A percentile compares a stretch with the other conserved stretches of the same genome.
phyloP scores from a whole-genome alignment of 1,284 basidiomycete species.

The Trametes polyzona region DNA sequence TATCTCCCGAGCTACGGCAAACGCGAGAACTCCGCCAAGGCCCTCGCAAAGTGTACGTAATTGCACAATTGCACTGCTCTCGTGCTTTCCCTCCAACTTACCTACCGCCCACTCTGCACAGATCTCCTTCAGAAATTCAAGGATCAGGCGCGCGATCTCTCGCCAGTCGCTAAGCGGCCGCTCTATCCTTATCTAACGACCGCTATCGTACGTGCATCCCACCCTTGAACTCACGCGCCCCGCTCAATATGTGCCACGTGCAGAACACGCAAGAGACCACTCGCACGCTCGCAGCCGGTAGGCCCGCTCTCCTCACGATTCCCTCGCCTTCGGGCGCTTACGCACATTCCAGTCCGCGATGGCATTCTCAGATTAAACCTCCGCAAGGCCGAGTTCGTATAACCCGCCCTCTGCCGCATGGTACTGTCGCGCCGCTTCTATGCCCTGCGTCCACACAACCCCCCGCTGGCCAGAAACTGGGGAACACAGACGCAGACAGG shows the following conservation, averaged over 20 bases:
- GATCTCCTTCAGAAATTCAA: constrained; percentile 69
- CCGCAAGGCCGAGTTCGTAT: constrained; percentile 37
- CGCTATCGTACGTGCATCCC: constrained; percentile 52
- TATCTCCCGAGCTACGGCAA: constrained; percentile 60
- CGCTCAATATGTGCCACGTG: no score
- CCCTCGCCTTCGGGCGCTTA: neutral
- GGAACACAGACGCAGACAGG: no score
- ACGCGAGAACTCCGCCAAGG: constrained; percentile 57
- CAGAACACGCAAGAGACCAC: constrained; percentile 51
- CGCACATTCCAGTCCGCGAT: constrained; percentile 48
- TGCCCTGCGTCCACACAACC: no score
- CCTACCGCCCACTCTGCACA: no score
- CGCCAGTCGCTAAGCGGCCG: constrained; percentile 46
- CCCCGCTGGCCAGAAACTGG: no score
- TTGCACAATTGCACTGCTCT: neutral
- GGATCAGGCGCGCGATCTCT: constrained; percentile 53
- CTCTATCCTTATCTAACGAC: constrained; percentile 65
- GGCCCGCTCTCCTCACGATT: constrained; percentile 8
- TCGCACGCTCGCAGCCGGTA: constrained; percentile 42
- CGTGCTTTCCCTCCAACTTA: neutral
- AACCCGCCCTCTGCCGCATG: no score
- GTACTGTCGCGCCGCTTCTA: no score
- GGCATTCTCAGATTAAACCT: constrained; percentile 59
- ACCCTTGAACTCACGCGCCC: neutral
- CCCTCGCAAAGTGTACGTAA: constrained; percentile 64